Evolutionary conservation across 768 basidiomycete species (phyloP), one percentile per base, ranked within the genome.

Genomic region (Xerocomellus chrysenteron): DNA sequence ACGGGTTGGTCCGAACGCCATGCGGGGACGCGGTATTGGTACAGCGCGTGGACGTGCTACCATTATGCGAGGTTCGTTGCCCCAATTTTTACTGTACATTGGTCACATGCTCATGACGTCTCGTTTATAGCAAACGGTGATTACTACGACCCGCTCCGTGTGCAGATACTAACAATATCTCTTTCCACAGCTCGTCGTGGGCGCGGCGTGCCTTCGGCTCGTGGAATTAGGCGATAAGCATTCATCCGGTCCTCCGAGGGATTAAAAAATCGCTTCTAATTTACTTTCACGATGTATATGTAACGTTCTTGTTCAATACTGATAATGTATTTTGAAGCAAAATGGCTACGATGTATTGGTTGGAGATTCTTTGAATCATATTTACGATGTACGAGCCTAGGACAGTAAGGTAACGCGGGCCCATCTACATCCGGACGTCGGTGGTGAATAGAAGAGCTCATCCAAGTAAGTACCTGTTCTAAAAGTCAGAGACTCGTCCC

Each of bases 1-100:
- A 76, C 88, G 97, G 58, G 93, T 96, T 32, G 95, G 96, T 39
- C 94, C 96, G 10, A 98, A 97, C 70, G 96, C 94, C 19, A 98
- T 98, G 95, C 87, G 92, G 66, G 97, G 97, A 68, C 83, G 96
- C 62, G 97, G 97, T 85, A 99, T 99, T 69, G 97, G 97, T 67
- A 97, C 96, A 68, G 96, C 96, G 47, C 88, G 96, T 83, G 96
- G 96, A 75, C 88, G 96, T 74, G 96, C 96, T 43, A 98, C 96
- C 14, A 98, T 98, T 66, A 94, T 97, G 90, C 82, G 96, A 74
- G 96, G 94, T 97, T 63, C 64, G 91, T 76, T 46, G 43, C 54
- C 59, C 42, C 13, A 39, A 19, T 35, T 45, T 8, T 48, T 12
- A 21, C 42, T 9, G 3, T 33, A 58, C 63, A 33, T 64, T 64